Conservation (phyloP, 352 stramenopile species). For the Globisporangium uncinulatum region DNA sequence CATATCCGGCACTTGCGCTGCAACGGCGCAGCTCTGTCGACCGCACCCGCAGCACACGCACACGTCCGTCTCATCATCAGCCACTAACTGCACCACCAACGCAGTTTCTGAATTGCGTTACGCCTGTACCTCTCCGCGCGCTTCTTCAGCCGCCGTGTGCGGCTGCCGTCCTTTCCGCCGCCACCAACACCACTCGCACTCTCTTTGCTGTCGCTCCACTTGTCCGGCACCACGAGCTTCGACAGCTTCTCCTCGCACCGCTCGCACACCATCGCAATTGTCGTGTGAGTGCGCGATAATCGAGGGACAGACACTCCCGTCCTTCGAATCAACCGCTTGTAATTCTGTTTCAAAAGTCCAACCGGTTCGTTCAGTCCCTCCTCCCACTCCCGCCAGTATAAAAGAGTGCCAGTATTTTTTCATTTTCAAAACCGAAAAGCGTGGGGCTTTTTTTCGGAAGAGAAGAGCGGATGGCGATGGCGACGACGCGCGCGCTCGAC, state of each 20-base stretch:
- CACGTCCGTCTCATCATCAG: neutral
- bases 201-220: slow-evolving; percentile 60
- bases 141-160: slow-evolving; percentile 45
- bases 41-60: neutral
- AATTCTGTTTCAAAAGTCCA: no score
- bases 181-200: slow-evolving; percentile 28
- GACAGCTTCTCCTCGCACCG: slow-evolving; percentile 76
- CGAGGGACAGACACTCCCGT: neutral
- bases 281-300: no score
- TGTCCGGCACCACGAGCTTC: slow-evolving; percentile 69
- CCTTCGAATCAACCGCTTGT: slow-evolving; percentile 2
- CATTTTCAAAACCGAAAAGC: slow-evolving; percentile 8
- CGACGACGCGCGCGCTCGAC: slow-evolving; percentile 28
- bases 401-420: neutral
- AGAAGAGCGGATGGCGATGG: slow-evolving; percentile 2
- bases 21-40: slow-evolving; percentile 42
- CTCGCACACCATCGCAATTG: slow-evolving; percentile 55
- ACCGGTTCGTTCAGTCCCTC: no score
- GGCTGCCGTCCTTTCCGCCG: slow-evolving; percentile 11
- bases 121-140: slow-evolving; percentile 25
- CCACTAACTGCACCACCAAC: neutral
- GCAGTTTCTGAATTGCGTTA: neutral
- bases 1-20: slow-evolving; percentile 58
- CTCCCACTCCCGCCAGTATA: no score
- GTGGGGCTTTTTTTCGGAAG: slow-evolving; percentile 5